Evolutionary conservation across 2,329 filamentous ascomycete genomes (phyloP).

Genomic region (Fusarium longipes): DNA sequence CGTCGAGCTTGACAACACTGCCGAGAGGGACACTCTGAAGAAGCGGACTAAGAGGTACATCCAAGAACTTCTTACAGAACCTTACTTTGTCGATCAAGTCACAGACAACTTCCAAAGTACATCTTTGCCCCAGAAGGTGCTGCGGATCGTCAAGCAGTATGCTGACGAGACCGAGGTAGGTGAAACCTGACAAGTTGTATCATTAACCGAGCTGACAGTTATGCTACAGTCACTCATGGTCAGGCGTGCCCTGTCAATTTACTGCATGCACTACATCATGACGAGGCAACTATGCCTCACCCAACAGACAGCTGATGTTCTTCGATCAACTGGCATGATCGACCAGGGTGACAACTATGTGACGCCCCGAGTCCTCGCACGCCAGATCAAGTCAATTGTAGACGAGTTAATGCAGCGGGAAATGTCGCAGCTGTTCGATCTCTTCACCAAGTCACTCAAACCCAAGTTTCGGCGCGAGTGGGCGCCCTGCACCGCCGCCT

Average conservation of each 20-base stretch:
- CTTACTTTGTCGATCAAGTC: slow-evolving; percentile 61
- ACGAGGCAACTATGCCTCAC: slow-evolving; percentile 66
- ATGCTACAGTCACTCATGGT: slow-evolving; percentile 59
- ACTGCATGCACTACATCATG: slow-evolving; percentile 68
- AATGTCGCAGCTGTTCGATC: slow-evolving; percentile 63
- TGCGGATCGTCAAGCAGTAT: slow-evolving; percentile 62
- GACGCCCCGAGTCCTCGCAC: slow-evolving; percentile 65
- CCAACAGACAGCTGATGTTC: slow-evolving; percentile 54
- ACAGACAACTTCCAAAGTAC: slow-evolving; percentile 61
- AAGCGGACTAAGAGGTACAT: slow-evolving; percentile 62
- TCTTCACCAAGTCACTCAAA: slow-evolving; percentile 65
- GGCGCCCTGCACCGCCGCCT: slow-evolving; percentile 67
- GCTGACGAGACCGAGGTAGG: slow-evolving; percentile 59
- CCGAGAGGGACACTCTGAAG: slow-evolving; percentile 59
- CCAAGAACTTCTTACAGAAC: slow-evolving; percentile 60
- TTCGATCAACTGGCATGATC: slow-evolving; percentile 57
- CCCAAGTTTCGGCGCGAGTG: slow-evolving; percentile 64
- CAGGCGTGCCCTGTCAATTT: slow-evolving; percentile 64
- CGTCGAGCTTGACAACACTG: slow-evolving; percentile 57
- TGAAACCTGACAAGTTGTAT: slow-evolving; percentile 21
- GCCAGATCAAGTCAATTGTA: slow-evolving; percentile 67
- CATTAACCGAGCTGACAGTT: slow-evolving; percentile 24
- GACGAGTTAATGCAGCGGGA: slow-evolving; percentile 66
- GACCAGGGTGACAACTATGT: slow-evolving; percentile 58
- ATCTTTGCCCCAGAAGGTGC: slow-evolving; percentile 58